Percentiles rank a stretch among this genome's conserved stretches.
Evolutionary conservation across 768 basidiomycete genomes (phyloP).

Genomic region (Lactarius deliciosus): DNA sequence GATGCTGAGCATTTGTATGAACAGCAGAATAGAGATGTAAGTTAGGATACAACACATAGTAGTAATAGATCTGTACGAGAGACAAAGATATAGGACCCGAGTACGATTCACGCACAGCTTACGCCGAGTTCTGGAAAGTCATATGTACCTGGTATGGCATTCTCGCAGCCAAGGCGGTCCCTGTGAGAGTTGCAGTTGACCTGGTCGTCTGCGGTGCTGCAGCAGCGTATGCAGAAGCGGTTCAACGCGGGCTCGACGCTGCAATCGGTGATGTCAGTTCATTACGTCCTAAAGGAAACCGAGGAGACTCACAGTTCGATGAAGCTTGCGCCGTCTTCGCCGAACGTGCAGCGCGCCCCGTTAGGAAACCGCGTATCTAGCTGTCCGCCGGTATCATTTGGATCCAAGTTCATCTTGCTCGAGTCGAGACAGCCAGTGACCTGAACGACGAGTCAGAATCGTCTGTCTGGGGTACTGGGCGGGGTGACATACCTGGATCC

Average conservation of each 20-base stretch:
- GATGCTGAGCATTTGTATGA: conserved; percentile 6
- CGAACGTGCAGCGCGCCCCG: conserved; percentile 53
- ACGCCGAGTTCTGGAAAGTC: conserved; percentile 41
- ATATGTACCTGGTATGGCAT: conserved; percentile 48
- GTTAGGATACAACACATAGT: background rate
- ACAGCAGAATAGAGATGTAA: conserved; percentile 20
- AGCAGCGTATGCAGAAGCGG: conserved; percentile 53
- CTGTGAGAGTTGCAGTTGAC: conserved; percentile 52
- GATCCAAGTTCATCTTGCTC: conserved; percentile 36
- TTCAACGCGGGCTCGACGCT: conserved; percentile 48
- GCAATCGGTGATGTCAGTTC: background rate
- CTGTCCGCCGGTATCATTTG: conserved; percentile 47
- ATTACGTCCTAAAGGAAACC: background rate
- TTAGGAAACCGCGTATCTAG: conserved; percentile 52
- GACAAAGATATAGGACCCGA: background rate
- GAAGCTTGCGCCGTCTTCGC: conserved; percentile 52
- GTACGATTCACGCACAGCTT: conserved; percentile 35
- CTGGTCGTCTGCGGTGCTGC: conserved; percentile 43
- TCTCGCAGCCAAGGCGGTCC: conserved; percentile 45
- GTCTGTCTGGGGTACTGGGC: background rate
- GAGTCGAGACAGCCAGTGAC: conserved; percentile 43
- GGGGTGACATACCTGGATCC: conserved; percentile 38
- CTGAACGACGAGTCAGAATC: conserved; percentile 27
- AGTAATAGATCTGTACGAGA: background rate
- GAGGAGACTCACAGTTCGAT: conserved; percentile 45